phyloP scores from a whole-genome alignment of 306 rosid species.

The Fragaria iinumae region DNA sequence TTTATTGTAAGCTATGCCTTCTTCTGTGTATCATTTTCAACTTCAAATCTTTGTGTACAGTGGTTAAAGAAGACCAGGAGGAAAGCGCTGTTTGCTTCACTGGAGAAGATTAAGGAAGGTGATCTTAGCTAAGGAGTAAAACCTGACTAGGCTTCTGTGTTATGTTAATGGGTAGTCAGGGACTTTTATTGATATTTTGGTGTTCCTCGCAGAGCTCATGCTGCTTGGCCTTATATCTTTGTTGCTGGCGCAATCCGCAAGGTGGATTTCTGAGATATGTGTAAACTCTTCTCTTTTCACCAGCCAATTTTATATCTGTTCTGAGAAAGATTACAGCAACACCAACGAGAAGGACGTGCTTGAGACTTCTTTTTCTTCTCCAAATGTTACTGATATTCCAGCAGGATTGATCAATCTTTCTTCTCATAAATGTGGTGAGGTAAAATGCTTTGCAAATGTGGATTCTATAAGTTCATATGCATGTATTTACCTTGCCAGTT shows the following conservation, averaged over 20 bases:
- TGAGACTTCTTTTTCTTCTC: conserved; percentile 40
- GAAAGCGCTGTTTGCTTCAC: conserved; percentile 82
- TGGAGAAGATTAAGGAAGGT: conserved; percentile 98
- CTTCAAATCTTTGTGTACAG: conserved; percentile 35
- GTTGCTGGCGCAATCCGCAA: conserved; percentile 83
- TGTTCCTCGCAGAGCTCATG: conserved; percentile 76
- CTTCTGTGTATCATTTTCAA: background rate
- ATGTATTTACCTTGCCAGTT: conserved; percentile 9
- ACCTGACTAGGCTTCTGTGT: background rate
- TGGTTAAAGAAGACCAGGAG: conserved; percentile 88
- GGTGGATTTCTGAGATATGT: conserved; percentile 92
- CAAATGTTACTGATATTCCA: conserved; percentile 39
- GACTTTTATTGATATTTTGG: background rate
- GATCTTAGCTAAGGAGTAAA: background rate
- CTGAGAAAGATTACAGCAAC: conserved; percentile 50
- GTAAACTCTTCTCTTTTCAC: conserved; percentile 75
- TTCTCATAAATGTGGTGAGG: conserved; percentile 72
- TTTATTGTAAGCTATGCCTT: background rate
- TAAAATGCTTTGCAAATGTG: conserved; percentile 28
- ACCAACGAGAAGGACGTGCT: conserved; percentile 28
- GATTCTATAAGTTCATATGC: background rate
- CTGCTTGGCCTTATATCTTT: conserved; percentile 93
- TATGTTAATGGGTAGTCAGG: background rate
- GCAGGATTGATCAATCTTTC: conserved; percentile 22
- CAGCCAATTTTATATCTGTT: conserved; percentile 67